Evolutionary conservation across 495 filamentous ascomycete species (phyloP).

Genomic region (Rhypophila decipiens): DNA sequence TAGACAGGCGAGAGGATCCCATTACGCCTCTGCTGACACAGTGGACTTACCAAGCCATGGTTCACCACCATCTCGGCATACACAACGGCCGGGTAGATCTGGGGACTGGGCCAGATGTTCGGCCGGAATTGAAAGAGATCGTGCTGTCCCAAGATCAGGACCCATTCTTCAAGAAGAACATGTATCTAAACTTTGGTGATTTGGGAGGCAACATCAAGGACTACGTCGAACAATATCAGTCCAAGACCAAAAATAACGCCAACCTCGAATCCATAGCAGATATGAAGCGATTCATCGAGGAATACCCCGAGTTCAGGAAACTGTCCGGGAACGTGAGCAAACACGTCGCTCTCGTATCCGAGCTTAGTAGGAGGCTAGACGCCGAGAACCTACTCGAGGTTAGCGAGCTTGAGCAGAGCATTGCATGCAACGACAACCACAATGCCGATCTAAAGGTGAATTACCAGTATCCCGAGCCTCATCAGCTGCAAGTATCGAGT

Average conservation of each 20-base stretch:
- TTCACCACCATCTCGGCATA: constrained; percentile 91
- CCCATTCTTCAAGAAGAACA: constrained; percentile 99
- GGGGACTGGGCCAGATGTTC: constrained; percentile 77
- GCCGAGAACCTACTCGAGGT: constrained; percentile 83
- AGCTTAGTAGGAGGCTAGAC: constrained; percentile 80
- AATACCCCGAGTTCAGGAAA: constrained; percentile 95
- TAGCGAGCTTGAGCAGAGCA: constrained; percentile 92
- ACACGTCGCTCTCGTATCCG: constrained; percentile 91
- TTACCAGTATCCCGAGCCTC: not conserved
- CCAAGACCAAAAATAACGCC: constrained; percentile 83
- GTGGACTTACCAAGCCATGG: constrained; percentile 99
- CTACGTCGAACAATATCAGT: constrained; percentile 96
- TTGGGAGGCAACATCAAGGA: constrained; percentile 97
- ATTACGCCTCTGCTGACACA: constrained; percentile 93
- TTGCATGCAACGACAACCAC: constrained; percentile 96
- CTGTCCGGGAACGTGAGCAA: constrained; percentile 98
- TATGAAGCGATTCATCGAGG: constrained; percentile 99
- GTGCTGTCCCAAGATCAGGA: constrained; percentile 96
- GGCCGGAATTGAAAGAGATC: constrained; percentile 89
- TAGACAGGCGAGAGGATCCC: constrained; percentile 91
- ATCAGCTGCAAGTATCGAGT: not conserved
- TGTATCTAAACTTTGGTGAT: constrained; percentile 98
- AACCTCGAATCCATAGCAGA: constrained; percentile 95
- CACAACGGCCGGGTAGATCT: constrained; percentile 87
- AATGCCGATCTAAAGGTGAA: constrained; percentile 73